Percentiles rank a stretch among this genome's conserved stretches.
Conservation (phyloP, 2,329 filamentous ascomycete genomes). For the Alternaria panax region DNA sequence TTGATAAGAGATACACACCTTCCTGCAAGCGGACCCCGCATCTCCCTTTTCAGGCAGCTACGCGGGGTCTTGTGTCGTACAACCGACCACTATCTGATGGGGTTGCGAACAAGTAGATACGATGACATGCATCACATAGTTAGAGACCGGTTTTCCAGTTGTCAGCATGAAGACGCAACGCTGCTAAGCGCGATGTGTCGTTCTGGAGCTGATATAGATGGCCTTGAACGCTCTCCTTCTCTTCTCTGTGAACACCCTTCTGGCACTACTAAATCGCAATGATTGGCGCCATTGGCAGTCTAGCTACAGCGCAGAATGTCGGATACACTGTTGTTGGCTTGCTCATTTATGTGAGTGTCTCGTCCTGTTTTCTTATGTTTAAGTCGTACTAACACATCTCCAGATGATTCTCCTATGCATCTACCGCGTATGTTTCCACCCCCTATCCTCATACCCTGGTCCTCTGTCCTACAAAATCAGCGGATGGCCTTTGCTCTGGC, state of each 20-base stretch:
- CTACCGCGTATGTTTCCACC: slow-evolving; percentile 36
- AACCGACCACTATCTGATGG: not conserved
- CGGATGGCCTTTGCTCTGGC: slow-evolving; percentile 34
- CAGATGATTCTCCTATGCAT: slow-evolving; percentile 20
- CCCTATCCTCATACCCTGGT: slow-evolving; percentile 36
- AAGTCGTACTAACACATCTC: not conserved
- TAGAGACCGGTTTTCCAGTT: not conserved
- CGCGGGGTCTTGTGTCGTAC: slow-evolving; percentile 6
- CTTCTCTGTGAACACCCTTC: not conserved
- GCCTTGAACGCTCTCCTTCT: not conserved
- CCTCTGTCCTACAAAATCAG: slow-evolving; percentile 36
- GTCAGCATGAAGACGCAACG: not conserved
- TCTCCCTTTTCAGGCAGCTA: slow-evolving; percentile 1
- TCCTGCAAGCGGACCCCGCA: slow-evolving; percentile 14
- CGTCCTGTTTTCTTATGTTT: not conserved
- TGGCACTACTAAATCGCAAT: not conserved
- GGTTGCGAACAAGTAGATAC: not conserved
- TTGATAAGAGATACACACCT: not conserved
- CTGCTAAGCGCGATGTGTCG: not conserved
- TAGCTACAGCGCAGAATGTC: not conserved
- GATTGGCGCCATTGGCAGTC: not conserved
- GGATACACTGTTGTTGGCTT: not conserved
- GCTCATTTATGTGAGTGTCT: not conserved
- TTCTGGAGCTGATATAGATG: not conserved
- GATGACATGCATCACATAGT: not conserved